Conservation (phyloP, 2,329 filamentous ascomycete species). For the Paradendryphiella salina region DNA sequence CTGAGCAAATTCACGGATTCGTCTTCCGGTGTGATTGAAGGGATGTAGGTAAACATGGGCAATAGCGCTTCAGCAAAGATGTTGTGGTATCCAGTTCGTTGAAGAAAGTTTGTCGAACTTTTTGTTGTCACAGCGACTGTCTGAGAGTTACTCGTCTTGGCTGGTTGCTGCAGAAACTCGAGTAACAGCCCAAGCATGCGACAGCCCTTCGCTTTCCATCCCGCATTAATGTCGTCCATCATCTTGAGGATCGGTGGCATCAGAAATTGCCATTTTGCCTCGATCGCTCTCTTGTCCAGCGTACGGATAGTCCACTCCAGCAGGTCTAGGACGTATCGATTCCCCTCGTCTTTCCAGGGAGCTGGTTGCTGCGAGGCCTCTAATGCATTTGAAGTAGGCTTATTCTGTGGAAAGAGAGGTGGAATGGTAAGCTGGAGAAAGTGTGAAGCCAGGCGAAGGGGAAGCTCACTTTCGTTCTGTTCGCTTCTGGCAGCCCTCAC, state of each 20-base stretch:
- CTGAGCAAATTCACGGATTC: conserved; percentile 68
- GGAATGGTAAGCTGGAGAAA: conserved; percentile 67
- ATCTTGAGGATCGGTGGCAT: conserved; percentile 71
- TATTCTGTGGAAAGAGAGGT: conserved; percentile 61
- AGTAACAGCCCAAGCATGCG: conserved; percentile 60
- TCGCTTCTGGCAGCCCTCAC: conserved; percentile 48
- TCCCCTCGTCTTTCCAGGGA: conserved; percentile 61
- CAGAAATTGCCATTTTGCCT: conserved; percentile 67
- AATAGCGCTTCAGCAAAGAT: conserved; percentile 71
- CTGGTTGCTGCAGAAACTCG: conserved; percentile 32
- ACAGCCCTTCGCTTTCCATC: conserved; percentile 61
- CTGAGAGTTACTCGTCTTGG: background rate
- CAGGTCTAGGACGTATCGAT: conserved; percentile 58
- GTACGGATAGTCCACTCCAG: conserved; percentile 64
- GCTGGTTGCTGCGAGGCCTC: conserved; percentile 59
- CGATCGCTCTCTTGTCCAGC: conserved; percentile 55
- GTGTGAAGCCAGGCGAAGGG: conserved; percentile 54
- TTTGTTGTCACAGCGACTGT: conserved; percentile 24
- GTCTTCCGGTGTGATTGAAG: conserved; percentile 72
- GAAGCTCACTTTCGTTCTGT: conserved; percentile 57
- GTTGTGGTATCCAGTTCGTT: conserved; percentile 58
- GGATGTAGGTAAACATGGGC: conserved; percentile 75
- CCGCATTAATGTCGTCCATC: conserved; percentile 63
- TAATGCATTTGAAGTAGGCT: conserved; percentile 51
- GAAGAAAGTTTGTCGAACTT: conserved; percentile 57